Base-by-base conservation (phyloP, 2,329 filamentous ascomycete genomes). In the Raffaelea arxii region DNA sequence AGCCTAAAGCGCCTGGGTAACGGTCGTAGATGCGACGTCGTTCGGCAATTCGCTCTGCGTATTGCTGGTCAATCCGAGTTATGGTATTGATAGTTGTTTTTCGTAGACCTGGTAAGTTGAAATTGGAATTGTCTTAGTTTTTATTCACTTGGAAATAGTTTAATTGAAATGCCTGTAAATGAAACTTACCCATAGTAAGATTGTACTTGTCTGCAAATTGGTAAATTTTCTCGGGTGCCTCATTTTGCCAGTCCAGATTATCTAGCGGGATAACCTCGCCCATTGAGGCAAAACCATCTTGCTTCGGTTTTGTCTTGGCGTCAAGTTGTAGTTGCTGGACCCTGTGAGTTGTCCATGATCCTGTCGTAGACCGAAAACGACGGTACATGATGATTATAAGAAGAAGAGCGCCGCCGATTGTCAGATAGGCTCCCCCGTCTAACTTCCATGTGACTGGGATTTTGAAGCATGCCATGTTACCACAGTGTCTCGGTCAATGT, bases 191-290 rank as follows among this genome's bases (percentile, higher is more conserved):
- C 49, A 51, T 51, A n/a, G 49, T 51, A 21, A 51, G 47, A 37
- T 51, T 51, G 47, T 51, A 51, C 16, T 36, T 36, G 40, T 49
- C 47, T 7, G 47, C 45, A 41, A 51, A 51, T 37, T 49, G 47
- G 45, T 49, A 49, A 25, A 51, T 49, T 4, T 45, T 44, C 36
- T 47, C 45, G 1, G 49, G 49, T 6, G 16, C 11, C 22, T 41
- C 43, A 1, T 42, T 41, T 21, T 32, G 41, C 36, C 41, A 49
- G 43, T 51, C 44, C 6, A 51, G 36, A 22, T 42, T 30, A 2
- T 25, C 11, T 27, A 49, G 22, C 16, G 49, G 49, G 36, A 46
- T 43, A 14, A 51, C 48, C 6, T 41, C 36, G 4, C 47, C 49
- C 46, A 51, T 51, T 14, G 36, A 30, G 41, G 46, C 46, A 6